Conservation (phyloP, 257 asterid genomes). For the Asclepias syriaca region DNA sequence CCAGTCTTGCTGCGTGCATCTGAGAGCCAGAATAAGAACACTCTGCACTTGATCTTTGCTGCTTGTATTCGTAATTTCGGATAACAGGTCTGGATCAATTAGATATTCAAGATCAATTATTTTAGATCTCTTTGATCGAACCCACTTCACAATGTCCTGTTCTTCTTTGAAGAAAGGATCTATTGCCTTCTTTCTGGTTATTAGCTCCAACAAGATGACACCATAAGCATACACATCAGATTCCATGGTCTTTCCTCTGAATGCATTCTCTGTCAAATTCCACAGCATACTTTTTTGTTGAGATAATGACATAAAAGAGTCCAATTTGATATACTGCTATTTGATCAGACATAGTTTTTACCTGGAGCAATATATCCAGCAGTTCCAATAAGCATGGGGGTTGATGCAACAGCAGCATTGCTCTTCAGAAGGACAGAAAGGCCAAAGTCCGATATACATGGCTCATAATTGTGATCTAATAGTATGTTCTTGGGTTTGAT, state of each 20-base stretch:
- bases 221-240: slow-evolving; percentile 82
- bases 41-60: slow-evolving; percentile 39
- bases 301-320: background rate
- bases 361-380: slow-evolving; percentile 87
- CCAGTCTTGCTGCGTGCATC: slow-evolving; percentile 58
- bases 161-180: slow-evolving; percentile 45
- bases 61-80: slow-evolving; percentile 49
- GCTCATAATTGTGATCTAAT: slow-evolving; percentile 61
- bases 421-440: slow-evolving; percentile 66
- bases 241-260: slow-evolving; percentile 48
- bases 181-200: slow-evolving; percentile 53
- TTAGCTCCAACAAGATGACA: slow-evolving; percentile 59
- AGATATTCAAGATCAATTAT: slow-evolving; percentile 34
- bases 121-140: slow-evolving; percentile 31
- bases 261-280: slow-evolving; percentile 51
- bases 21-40: slow-evolving; percentile 50
- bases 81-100: slow-evolving; percentile 46
- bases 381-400: slow-evolving; percentile 50
- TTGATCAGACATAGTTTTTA: slow-evolving; percentile 15
- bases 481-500: slow-evolving; percentile 77
- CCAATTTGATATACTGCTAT: background rate
- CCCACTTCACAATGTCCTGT: slow-evolving; percentile 51
- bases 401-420: slow-evolving; percentile 31
- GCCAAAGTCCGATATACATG: slow-evolving; percentile 84
- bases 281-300: background rate